Percentiles rank a stretch among this genome's conserved stretches.
These are phyloP conservation scores for Dittrichia graveolens DNA, from an alignment of 129 eudicot species.

Conservation along the genomic window DNA sequence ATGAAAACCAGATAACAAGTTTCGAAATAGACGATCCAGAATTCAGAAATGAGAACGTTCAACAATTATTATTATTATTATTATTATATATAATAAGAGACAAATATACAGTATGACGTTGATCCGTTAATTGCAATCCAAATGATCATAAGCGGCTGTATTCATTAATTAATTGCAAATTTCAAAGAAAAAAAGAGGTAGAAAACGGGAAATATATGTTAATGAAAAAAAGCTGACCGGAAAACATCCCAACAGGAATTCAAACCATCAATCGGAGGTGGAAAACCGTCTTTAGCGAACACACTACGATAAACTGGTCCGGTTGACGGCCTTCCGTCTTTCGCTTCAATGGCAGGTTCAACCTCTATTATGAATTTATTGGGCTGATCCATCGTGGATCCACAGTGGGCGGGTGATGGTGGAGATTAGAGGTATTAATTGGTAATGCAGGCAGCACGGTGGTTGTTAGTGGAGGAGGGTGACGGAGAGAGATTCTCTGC, in stretches of 20 bases:
- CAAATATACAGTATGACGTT: background rate
- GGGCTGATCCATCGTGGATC: constrained; percentile 44
- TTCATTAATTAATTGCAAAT: too few species aligned
- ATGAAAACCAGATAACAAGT: background rate
- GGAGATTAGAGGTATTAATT: background rate
- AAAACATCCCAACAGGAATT: constrained; percentile 89
- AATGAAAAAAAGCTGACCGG: constrained; percentile 45
- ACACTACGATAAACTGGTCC: constrained; percentile 81
- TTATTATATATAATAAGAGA: background rate
- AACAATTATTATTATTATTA: background rate
- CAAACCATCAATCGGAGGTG: constrained; percentile 58
- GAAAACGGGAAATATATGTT: background rate
- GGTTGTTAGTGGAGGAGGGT: constrained; percentile 13
- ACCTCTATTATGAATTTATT: constrained; percentile 57
- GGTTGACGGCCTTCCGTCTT: constrained; percentile 65
- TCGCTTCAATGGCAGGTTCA: constrained; percentile 60
- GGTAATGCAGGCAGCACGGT: background rate
- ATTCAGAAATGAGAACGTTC: background rate
- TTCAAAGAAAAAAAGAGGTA: background rate
- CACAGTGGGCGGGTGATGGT: constrained; percentile 13
- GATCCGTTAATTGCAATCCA: too few species aligned
- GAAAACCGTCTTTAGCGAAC: constrained; percentile 75
- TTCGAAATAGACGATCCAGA: background rate
- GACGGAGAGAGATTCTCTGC: constrained; percentile 32
- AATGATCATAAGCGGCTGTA: too few species aligned